Conservation (phyloP, 768 basidiomycete genomes). For the Erythrobasidium yunnanense region DNA sequence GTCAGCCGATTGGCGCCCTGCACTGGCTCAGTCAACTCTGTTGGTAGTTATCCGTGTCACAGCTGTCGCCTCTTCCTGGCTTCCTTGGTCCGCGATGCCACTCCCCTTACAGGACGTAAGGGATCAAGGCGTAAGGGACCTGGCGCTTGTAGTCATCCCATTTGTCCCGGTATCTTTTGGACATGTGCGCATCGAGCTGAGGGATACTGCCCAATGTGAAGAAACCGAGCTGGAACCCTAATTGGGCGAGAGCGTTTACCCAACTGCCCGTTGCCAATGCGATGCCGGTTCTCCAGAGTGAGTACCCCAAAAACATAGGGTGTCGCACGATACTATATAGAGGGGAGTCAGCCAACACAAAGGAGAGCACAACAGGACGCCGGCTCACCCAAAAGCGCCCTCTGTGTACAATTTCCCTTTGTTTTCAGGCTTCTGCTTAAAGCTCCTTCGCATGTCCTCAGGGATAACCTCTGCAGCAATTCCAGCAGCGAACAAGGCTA, state of each 20-base stretch:
- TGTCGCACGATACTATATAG: conserved; percentile 32
- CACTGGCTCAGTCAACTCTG: no score
- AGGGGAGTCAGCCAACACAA: not conserved
- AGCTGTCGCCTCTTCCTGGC: no score
- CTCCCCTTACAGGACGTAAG: no score
- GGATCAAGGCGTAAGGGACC: conserved; percentile 34
- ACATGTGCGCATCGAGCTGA: conserved; percentile 20
- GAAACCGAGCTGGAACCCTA: conserved; percentile 24
- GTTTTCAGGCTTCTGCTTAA: conserved; percentile 34
- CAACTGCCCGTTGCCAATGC: conserved; percentile 31
- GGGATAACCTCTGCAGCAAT: conserved; percentile 29
- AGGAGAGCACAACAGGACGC: not conserved
- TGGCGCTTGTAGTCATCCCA: conserved; percentile 30
- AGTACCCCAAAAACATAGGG: conserved; percentile 36
- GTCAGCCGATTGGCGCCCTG: no score
- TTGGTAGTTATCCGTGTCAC: no score
- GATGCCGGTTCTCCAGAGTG: conserved; percentile 32
- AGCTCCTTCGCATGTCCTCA: conserved; percentile 30
- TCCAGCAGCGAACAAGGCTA: conserved; percentile 30
- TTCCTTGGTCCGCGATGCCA: no score
- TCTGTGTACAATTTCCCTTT: conserved; percentile 30
- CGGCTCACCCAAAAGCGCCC: conserved; percentile 2
- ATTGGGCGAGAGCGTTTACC: conserved; percentile 25
- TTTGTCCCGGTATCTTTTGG: not conserved
- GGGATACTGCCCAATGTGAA: conserved; percentile 27